Evolutionary conservation across 345 rosid species (phyloP).

Genomic region (Stellera chamaejasme): DNA sequence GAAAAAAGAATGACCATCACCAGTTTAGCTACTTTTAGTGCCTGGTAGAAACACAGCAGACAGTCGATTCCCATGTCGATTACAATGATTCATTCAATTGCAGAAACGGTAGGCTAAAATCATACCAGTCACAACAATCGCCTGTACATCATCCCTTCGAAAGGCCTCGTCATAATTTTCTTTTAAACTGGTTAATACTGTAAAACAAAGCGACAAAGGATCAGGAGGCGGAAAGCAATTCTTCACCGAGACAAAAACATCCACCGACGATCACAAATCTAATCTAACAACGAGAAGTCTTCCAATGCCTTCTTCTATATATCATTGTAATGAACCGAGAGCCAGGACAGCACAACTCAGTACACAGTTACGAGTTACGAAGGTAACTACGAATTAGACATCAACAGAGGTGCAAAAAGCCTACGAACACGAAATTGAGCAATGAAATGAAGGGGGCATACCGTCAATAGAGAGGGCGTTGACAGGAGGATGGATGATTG

Average conservation of each 20-base stretch:
- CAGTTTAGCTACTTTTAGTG: slow-evolving; percentile 1
- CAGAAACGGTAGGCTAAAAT: background rate
- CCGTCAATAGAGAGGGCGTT: slow-evolving; percentile 85
- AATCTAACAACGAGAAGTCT: background rate
- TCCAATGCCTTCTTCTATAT: background rate
- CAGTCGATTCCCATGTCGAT: no score
- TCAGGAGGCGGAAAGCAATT: background rate
- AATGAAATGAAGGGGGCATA: slow-evolving; percentile 14
- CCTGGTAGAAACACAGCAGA: no score
- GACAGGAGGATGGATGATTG: slow-evolving; percentile 83
- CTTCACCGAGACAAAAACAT: background rate
- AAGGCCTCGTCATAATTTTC: slow-evolving; percentile 72
- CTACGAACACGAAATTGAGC: background rate
- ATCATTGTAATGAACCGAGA: no score
- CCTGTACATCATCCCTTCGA: slow-evolving; percentile 83
- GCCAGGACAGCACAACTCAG: background rate
- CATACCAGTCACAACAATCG: slow-evolving; percentile 81
- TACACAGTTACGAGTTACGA: background rate
- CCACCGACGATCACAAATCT: background rate
- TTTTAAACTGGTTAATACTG: slow-evolving; percentile 71
- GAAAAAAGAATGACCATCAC: background rate
- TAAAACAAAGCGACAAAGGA: slow-evolving; percentile 8
- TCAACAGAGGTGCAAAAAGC: slow-evolving; percentile 12
- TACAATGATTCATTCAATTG: background rate
- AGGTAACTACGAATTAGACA: background rate